Base-by-base conservation (phyloP, 768 basidiomycete genomes). In the Piloderma croceum region DNA sequence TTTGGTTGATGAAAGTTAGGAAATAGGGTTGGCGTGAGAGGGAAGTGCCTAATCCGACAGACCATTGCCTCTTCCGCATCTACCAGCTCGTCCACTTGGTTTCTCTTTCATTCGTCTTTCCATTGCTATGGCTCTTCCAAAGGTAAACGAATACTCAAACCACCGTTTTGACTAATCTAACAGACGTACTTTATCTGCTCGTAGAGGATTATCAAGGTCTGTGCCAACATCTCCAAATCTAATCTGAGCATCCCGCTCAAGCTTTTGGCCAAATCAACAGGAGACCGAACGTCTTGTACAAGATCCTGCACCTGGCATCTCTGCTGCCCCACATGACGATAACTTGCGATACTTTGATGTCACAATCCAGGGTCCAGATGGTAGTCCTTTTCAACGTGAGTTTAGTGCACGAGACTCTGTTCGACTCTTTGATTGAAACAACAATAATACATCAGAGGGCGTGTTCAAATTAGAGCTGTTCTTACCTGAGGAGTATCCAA, bases 341-440 rank as follows among this genome's bases (percentile, higher is more conserved):
- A 99, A 99, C 65, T 69, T 99, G 42, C 76, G 96, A 38, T 97
- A 99, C 71, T 99, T 99, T 67, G 92, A 99, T 70, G 96, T 99
- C 36, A 86, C 90, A 32, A 94, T 99, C 51, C 75, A 90, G 54
- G 96, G 96, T 19, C 96, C 96, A 2, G 87, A 81, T 46, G 90
- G 89, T 20, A 93, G 90, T 56, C 93, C 96, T 1, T 99, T 97
- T 60, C 76, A 77, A 62, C 76, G 90, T 90, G 56, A 57, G 81
- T 71, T 48, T 42, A 20, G 19, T 29, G 11, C 33, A 20, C 36
- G 10, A 29, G n/a, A 5, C 19, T 21, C 11, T 36, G 23, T 21
- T 21, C 17, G 15, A 38, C 10, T 11, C 13, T 15, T 31, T 24
- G 17, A 29, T 24, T 39, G 27, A 23, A 10, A 31, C 18, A 25